Evolutionary conservation across 306 rosid species (phyloP).

Genomic region (Fagus sylvatica): DNA sequence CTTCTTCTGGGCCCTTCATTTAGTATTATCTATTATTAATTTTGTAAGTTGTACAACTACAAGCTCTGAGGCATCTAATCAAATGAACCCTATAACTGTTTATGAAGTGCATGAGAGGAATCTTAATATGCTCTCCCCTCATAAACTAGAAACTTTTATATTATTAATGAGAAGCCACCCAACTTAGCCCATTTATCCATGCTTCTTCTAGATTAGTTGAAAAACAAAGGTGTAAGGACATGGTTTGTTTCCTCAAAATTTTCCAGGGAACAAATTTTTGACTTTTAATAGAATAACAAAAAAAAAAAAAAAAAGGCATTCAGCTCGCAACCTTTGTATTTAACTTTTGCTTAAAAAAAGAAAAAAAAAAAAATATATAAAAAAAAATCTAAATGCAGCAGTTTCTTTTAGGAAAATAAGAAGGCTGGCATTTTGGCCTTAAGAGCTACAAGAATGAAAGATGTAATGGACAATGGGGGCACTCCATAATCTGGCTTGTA

Average conservation of each 20-base stretch:
- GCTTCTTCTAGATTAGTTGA: background rate
- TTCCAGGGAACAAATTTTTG: background rate
- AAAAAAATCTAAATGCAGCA: background rate
- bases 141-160: background rate
- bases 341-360: background rate
- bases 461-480: too few relatives aligned
- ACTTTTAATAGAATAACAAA: background rate
- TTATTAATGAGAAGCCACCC: background rate
- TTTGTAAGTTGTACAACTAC: background rate
- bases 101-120: background rate
- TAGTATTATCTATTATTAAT: background rate
- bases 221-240: background rate
- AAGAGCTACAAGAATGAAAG: background rate
- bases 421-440: background rate
- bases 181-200: background rate
- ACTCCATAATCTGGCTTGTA: too few relatives aligned
- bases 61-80: background rate
- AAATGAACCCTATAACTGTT: background rate
- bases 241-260: background rate
- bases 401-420: background rate
- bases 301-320: background rate
- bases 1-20: background rate
- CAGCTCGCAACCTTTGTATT: background rate
- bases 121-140: background rate
- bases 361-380: background rate